phyloP scores from a whole-genome alignment of 176 grass and related monocot species.

The Urochloa ruziziensis region DNA sequence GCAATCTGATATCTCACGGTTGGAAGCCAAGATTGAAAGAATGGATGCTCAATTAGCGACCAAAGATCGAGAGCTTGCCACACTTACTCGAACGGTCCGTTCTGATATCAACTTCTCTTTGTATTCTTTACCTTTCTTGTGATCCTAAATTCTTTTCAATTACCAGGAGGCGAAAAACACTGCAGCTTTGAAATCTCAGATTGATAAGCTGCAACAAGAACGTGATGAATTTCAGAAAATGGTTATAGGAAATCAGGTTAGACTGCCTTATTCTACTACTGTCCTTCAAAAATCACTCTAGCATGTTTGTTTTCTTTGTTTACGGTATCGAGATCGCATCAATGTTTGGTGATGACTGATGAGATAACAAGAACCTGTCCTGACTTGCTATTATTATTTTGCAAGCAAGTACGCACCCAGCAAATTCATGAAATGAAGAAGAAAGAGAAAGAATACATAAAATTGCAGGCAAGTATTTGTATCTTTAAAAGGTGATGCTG shows the following conservation, averaged over 20 bases:
- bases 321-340: neutral
- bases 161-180: conserved; percentile 87
- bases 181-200: conserved; percentile 84
- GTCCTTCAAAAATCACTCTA: neutral
- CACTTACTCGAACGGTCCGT: conserved; percentile 72
- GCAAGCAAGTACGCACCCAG: conserved; percentile 92
- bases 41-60: conserved; percentile 90
- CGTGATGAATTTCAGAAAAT: conserved; percentile 98
- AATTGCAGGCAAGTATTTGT: conserved; percentile 71
- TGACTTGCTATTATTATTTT: conserved; percentile 33
- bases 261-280: neutral
- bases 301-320: conserved; percentile 4
- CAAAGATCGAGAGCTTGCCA: conserved; percentile 96
- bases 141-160: conserved; percentile 33
- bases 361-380: neutral
- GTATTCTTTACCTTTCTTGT: neutral
- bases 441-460: conserved; percentile 98
- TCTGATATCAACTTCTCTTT: conserved; percentile 20
- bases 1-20: conserved; percentile 85
- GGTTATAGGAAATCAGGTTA: conserved; percentile 99
- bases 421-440: conserved; percentile 99
- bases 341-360: conserved; percentile 6
- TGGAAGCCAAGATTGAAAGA: conserved; percentile 98
- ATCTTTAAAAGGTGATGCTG: neutral
- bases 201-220: conserved; percentile 96